Evolutionary conservation across 2,329 filamentous ascomycete species (phyloP).

Genomic region (Xylaria polymorpha): DNA sequence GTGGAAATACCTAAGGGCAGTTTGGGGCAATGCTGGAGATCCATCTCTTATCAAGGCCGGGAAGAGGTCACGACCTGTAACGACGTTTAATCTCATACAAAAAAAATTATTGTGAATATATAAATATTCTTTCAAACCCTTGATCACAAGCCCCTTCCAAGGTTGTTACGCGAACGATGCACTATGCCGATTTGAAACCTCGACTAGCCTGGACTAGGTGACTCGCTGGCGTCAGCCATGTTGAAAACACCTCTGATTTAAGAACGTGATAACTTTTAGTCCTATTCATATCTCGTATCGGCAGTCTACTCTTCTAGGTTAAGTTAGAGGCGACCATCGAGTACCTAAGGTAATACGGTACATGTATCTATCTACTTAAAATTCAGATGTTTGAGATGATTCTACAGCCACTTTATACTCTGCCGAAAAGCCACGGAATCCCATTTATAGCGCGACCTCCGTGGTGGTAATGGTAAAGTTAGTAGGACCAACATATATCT

Average conservation of each 20-base stretch:
- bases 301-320: not conserved
- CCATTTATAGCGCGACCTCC: slow-evolving; percentile 24
- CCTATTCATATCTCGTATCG: not conserved
- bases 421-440: not conserved
- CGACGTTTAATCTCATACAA: too few species aligned
- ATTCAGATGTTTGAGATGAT: not conserved
- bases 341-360: not conserved
- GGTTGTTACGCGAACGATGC: not conserved
- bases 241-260: not conserved
- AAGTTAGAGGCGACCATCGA: not conserved
- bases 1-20: too few species aligned
- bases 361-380: slow-evolving; percentile 1
- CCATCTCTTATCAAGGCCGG: too few species aligned
- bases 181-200: not conserved
- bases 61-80: too few species aligned
- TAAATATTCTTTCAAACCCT: too few species aligned
- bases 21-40: too few species aligned
- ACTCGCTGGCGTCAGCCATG: slow-evolving; percentile 2
- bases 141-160: too few species aligned
- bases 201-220: not conserved
- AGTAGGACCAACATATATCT: slow-evolving; percentile 28
- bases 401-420: not conserved
- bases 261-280: not conserved
- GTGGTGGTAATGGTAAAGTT: slow-evolving; percentile 27
- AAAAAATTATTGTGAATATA: too few species aligned